These are phyloP conservation scores for Erythrobasidium yunnanense DNA, from an alignment of 768 basidiomycete species.

Conservation along the genomic window DNA sequence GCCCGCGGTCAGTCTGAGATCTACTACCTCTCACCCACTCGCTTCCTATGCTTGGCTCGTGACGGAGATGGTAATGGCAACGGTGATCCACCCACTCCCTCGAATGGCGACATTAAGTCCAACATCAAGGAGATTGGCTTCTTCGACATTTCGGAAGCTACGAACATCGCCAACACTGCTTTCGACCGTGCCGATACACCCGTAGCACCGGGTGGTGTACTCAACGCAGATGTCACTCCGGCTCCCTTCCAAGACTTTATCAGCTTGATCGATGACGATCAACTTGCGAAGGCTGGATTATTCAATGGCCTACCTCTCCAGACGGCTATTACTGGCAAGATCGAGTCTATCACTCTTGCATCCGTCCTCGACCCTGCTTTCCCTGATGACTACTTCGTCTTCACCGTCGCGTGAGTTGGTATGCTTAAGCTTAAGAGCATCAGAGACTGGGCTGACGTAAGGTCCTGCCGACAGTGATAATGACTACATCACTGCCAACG, in stretches of 20 bases:
- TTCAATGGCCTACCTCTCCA: constrained; percentile 42
- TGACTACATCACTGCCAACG: constrained; percentile 49
- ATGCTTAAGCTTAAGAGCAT: too few relatives aligned
- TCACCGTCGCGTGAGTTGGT: constrained; percentile 46
- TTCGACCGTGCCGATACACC: constrained; percentile 52
- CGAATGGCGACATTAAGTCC: constrained; percentile 45
- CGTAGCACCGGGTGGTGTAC: constrained; percentile 48
- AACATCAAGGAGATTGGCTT: constrained; percentile 51
- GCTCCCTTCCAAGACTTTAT: constrained; percentile 54
- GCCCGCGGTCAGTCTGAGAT: constrained; percentile 52
- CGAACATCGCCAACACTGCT: constrained; percentile 51
- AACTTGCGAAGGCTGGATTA: constrained; percentile 55
- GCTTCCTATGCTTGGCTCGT: constrained; percentile 54
- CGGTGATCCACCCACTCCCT: constrained; percentile 48
- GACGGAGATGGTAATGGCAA: constrained; percentile 51
- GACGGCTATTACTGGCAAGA: constrained; percentile 51
- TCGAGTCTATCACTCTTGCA: constrained; percentile 57
- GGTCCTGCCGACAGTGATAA: constrained; percentile 46
- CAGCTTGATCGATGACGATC: constrained; percentile 48
- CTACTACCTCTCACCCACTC: constrained; percentile 48
- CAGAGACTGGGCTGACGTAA: not conserved
- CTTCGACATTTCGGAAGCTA: constrained; percentile 52
- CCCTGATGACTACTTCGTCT: constrained; percentile 60
- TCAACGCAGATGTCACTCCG: constrained; percentile 48
- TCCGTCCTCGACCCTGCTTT: constrained; percentile 48